Base-by-base conservation (phyloP, 371 early-diverging fungal species). In the Mortierella sp. region DNA sequence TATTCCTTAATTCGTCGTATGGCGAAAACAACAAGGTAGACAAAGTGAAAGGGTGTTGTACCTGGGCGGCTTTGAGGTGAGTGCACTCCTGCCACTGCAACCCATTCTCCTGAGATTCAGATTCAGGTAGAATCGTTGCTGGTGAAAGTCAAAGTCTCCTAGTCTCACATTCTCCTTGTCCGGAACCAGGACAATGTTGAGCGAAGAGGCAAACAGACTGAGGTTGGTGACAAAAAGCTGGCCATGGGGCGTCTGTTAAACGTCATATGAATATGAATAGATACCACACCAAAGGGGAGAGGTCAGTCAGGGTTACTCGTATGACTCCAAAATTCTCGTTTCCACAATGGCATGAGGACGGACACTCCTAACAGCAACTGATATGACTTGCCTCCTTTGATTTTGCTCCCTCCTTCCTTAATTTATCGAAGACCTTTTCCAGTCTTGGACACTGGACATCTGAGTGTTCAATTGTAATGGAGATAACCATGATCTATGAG, bases 51-150 rank as follows among this genome's bases (percentile, higher is more conserved):
- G 22, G 19, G 39, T 22, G n/a, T 19, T 19, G 37, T 88, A 90
- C 92, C 90, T 92, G 71, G 91, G 91, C 29, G 88, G 78, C 41
- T 86, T 88, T 41, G 91, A 87, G 41, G 90, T 90, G n/a, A 93
- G 86, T 9, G 93, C 90, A 53, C 90, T 91, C 55, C 92, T 83
- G 8, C 92, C 91, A 48, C 91, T 91, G 72, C 93, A 93, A 63
- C 90, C 91, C 63, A 90, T 86, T 65, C 91, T 84, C 70, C 91
- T 77, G 53, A 93, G 78, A 48, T 93, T 92, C 75, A 92, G 89
- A 70, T 92, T 93, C 39, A 92, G 86, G 80, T 88, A 90, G 19
- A 91, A 91, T 40, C 89, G 88, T 11, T 84, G 86, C 37, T 89
- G 85, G 85, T 88, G 87, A 19, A 77, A 70, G 50, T 93, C 91